These are phyloP conservation scores for Leccinum subrobustum DNA, from an alignment of 1,284 basidiomycete genomes.

Conservation along the genomic window DNA sequence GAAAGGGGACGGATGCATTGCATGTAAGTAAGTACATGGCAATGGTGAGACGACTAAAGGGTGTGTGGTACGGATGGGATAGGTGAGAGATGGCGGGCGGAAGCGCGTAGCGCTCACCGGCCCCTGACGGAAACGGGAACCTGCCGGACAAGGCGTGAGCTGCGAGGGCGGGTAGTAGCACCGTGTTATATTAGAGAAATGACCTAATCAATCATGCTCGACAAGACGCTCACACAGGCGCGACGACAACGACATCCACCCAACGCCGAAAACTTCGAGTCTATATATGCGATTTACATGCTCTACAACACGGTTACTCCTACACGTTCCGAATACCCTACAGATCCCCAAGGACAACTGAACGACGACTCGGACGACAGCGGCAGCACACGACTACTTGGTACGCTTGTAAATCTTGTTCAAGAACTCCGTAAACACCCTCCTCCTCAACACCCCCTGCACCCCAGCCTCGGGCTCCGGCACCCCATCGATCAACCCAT, in stretches of 20 bases:
- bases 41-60: too few relatives aligned
- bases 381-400: slow-evolving; percentile 1
- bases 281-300: not conserved
- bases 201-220: too few relatives aligned
- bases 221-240: too few relatives aligned
- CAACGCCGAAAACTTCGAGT: not conserved
- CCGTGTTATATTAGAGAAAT: too few relatives aligned
- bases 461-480: slow-evolving; percentile 42
- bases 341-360: not conserved
- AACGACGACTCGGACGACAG: not conserved
- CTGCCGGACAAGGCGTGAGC: too few relatives aligned
- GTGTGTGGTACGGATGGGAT: too few relatives aligned
- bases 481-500: slow-evolving; percentile 55
- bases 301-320: not conserved
- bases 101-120: too few relatives aligned
- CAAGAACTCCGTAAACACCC: slow-evolving; percentile 32
- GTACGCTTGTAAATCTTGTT: slow-evolving; percentile 18
- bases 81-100: too few relatives aligned
- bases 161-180: too few relatives aligned
- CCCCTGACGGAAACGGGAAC: too few relatives aligned
- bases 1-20: too few relatives aligned
- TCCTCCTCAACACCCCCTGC: slow-evolving; percentile 51
- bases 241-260: not conserved
- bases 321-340: not conserved
- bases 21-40: too few relatives aligned